phyloP scores from a whole-genome alignment of 2,329 filamentous ascomycete genomes.

The Didymella glomerata region DNA sequence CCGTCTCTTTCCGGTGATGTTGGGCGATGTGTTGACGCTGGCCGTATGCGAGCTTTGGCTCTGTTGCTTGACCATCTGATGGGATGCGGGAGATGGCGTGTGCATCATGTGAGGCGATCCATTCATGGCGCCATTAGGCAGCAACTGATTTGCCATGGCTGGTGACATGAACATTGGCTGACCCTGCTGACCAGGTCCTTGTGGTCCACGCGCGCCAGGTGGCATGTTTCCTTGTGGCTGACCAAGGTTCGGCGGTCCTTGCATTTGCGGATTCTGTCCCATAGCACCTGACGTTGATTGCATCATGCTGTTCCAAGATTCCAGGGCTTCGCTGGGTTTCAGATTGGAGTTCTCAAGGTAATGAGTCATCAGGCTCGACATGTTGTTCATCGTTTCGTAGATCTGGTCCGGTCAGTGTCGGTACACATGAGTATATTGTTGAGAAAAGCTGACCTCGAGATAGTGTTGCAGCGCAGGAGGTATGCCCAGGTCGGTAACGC shows the following conservation, averaged over 20 bases:
- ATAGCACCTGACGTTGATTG: conserved; percentile 33
- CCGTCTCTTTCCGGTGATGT: conserved; percentile 66
- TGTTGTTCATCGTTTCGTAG: conserved; percentile 70
- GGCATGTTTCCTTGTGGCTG: conserved; percentile 43
- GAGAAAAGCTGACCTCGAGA: conserved; percentile 63
- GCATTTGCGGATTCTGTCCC: conserved; percentile 34
- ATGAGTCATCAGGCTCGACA: conserved; percentile 68
- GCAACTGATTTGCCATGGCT: conserved; percentile 63
- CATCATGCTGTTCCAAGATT: conserved; percentile 60
- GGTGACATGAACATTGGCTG: conserved; percentile 64
- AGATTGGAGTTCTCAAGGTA: conserved; percentile 62
- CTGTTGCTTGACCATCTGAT: conserved; percentile 65
- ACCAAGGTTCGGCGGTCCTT: conserved; percentile 37
- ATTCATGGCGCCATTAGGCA: conserved; percentile 59
- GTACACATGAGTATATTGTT: conserved; percentile 22
- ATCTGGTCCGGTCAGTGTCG: conserved; percentile 56
- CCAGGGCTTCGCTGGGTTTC: conserved; percentile 64
- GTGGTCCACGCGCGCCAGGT: conserved; percentile 44
- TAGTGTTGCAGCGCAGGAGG: conserved; percentile 66
- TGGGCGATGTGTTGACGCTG: conserved; percentile 70
- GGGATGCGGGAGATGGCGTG: conserved; percentile 57
- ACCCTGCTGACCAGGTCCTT: conserved; percentile 42
- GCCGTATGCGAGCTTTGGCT: conserved; percentile 63
- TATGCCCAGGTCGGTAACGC: conserved; percentile 62
- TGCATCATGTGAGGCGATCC: conserved; percentile 58